A percentile compares a stretch with the other conserved stretches of the same genome.
phyloP scores from a whole-genome alignment of 768 basidiomycete genomes.

The Mycena rebaudengoi region DNA sequence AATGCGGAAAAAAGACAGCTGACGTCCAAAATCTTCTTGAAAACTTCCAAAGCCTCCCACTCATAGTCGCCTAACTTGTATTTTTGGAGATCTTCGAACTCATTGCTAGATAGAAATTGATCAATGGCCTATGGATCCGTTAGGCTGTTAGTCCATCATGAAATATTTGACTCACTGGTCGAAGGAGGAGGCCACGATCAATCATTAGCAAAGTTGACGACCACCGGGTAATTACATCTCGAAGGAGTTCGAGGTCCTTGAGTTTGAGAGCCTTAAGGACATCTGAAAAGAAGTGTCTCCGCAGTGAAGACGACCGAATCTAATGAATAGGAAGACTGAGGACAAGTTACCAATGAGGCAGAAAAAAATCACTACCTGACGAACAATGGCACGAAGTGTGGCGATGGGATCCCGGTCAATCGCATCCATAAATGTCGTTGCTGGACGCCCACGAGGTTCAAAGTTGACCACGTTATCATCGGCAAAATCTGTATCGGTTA shows the following conservation, averaged over 20 bases:
- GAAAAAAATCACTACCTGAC: constrained; percentile 25
- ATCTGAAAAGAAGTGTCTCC: constrained; percentile 31
- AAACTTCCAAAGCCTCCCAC: constrained; percentile 34
- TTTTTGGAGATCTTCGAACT: constrained; percentile 34
- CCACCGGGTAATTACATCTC: constrained; percentile 40
- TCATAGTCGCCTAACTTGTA: constrained; percentile 28
- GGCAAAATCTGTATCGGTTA: too few species aligned
- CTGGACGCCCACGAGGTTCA: background rate
- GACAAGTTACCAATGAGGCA: background rate
- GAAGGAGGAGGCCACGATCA: constrained; percentile 32
- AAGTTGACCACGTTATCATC: too few species aligned
- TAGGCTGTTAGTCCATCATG: constrained; percentile 1
- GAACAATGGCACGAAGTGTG: constrained; percentile 31
- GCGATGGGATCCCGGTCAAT: constrained; percentile 30
- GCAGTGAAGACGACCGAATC: constrained; percentile 35
- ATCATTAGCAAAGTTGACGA: constrained; percentile 42
- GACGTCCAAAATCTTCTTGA: constrained; percentile 36
- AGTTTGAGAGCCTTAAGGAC: constrained; percentile 15
- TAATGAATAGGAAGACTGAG: constrained; percentile 2
- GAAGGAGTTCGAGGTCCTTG: constrained; percentile 34
- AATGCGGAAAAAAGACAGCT: too few species aligned
- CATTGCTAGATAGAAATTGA: constrained; percentile 21
- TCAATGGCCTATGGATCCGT: constrained; percentile 33
- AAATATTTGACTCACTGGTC: constrained; percentile 24
- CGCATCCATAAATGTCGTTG: constrained; percentile 5